Base-by-base conservation (phyloP, 441 rosid genomes). In the Gossypium armourianum region DNA sequence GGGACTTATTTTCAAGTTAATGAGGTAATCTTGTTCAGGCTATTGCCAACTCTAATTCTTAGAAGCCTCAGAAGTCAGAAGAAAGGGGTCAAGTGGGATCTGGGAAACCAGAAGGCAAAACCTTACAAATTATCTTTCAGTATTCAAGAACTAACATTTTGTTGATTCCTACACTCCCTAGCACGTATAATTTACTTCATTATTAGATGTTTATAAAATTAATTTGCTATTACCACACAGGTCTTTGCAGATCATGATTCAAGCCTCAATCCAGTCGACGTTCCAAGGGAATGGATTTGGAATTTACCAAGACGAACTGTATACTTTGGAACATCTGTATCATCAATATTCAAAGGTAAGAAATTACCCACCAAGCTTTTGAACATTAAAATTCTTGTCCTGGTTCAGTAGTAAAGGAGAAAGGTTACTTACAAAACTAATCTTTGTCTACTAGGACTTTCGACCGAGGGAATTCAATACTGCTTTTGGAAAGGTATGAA, bases 1-100 rank as follows among this genome's bases (percentile, higher is more conserved):
- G 97, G 98, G 61, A 94, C 98, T 1, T 94, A 94, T 75, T 94
- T 91, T 75, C 98, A 94, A 84, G 96, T 94, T 4, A 94, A 94
- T 45, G 97, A 94, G 96, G 96, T 87, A 79, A 77, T 17, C 26
- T 57, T 63, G 62, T 70, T 52, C 28, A 58, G 49, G 50, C 62
- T 50, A 45, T 71, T 17, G 28, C 71, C 59, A 16, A 43, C 62
- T 54, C 43, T 28, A 47, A 26, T 49, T 67, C 45, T 59, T 45
- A 40, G 10, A 47, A 54, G 36, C 29, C 17, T 56, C 47, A 50
- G 12, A 64, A 4, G 0, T 62, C 43, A 66, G 7, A 64, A n/a
- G 2, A n/a, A 53, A 40, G 28, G 26, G 58, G 54, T 17, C 69
- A 43, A 16, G 17, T 15, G 29, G 36, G 23, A 20, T 66, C 16